These are phyloP conservation scores for Halenospora varia DNA, from an alignment of 495 filamentous ascomycete species.

Conservation along the genomic window DNA sequence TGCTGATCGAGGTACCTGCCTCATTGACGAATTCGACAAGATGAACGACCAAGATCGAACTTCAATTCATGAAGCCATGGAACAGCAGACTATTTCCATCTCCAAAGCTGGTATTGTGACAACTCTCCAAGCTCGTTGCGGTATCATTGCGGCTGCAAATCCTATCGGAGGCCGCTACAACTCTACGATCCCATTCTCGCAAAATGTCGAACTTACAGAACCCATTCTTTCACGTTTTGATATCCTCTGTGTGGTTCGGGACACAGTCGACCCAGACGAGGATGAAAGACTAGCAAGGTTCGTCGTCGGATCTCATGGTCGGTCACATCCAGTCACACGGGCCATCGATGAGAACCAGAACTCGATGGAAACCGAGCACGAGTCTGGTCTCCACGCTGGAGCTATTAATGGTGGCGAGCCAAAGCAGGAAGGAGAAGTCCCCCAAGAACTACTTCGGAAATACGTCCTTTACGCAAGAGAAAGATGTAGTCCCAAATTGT, in stretches of 20 bases:
- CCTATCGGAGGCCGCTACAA: slow-evolving; percentile 97
- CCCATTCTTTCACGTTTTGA: slow-evolving; percentile 98
- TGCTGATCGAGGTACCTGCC: slow-evolving; percentile 90
- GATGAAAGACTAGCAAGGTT: slow-evolving; percentile 94
- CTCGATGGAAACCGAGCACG: slow-evolving; percentile 34
- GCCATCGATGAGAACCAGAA: slow-evolving; percentile 51
- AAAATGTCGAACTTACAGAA: slow-evolving; percentile 96
- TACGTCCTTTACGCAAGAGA: slow-evolving; percentile 97
- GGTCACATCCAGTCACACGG: slow-evolving; percentile 70
- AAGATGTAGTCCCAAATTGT: slow-evolving; percentile 84
- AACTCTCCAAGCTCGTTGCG: slow-evolving; percentile 94
- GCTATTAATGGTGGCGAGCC: slow-evolving; percentile 45
- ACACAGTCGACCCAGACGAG: slow-evolving; percentile 94
- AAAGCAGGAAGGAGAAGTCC: slow-evolving; percentile 73
- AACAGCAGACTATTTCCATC: slow-evolving; percentile 99
- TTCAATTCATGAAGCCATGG: slow-evolving; percentile 99
- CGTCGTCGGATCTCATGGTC: slow-evolving; percentile 88
- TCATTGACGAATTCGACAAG: slow-evolving; percentile 99
- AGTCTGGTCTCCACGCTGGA: slow-evolving; percentile 14
- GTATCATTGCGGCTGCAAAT: slow-evolving; percentile 95
- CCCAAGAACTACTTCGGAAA: slow-evolving; percentile 89
- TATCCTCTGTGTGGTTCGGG: slow-evolving; percentile 93
- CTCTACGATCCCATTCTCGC: slow-evolving; percentile 86
- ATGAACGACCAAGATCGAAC: slow-evolving; percentile 99
- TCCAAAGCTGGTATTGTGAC: slow-evolving; percentile 99